Evolutionary conservation across 202 grass and related monocot species (phyloP), one percentile per base, ranked within the genome.

Genomic region (Setaria italica): DNA sequence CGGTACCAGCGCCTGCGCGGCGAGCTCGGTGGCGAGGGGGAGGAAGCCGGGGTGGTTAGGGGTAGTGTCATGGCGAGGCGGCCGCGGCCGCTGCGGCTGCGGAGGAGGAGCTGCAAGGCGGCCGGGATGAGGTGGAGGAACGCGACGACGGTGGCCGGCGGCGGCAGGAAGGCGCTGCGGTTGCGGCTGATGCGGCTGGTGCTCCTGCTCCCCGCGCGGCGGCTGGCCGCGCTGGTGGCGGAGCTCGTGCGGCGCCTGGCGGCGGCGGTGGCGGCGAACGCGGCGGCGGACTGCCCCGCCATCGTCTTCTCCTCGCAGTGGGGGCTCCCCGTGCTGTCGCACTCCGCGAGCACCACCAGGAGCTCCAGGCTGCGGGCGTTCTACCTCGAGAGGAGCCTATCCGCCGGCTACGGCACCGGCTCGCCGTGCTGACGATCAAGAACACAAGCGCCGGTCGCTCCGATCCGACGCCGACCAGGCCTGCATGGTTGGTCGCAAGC

Each of bases 231-330:
- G 30, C 84, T 95, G 62, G 60, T 90, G 45, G 74, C 83, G 7
- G 90, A 95, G 88, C 78, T 95, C 7, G 43, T 90, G 59, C 53
- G 93, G 21, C 85, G 88, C 32, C 19, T 92, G 6, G 86, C 57
- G n/a, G 69, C 47, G 0, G 74, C 74, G 53, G 14, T 45, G 66
- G 80, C 57, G 30, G 78, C 64, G 76, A 71, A 70, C 82, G 77
- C 79, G 9, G 62, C 62, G 6, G 74, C 62, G 0, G 90, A 88
- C 73, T 95, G 84, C 82, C 90, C 93, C 11, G 66, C 88, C 88
- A 89, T 95, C 57, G 90, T 88, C 6, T 92, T 95, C 85, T 92
- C 93, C 57, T 85, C 90, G 35, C 93, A 95, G 90, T 95, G 88
- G 93, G 93, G 93, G 10, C 81, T 95, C 60, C 93, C 93, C 39